Conservation (phyloP, 805 yeast species). For the Kuraishia cidri region DNA sequence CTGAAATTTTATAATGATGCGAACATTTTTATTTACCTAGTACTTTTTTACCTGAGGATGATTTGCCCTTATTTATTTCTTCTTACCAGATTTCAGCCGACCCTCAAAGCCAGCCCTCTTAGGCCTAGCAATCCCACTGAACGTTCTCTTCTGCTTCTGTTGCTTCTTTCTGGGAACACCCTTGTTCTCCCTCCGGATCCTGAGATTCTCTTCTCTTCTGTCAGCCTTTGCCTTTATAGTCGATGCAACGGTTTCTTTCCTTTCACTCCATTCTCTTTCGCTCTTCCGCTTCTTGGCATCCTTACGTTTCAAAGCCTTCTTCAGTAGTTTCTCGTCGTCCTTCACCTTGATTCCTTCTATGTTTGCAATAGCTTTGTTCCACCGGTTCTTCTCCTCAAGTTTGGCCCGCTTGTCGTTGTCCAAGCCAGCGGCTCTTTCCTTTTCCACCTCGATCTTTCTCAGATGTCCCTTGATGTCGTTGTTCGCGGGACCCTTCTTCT, state of each 20-base stretch:
- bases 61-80: too few species aligned
- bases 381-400: constrained; percentile 62
- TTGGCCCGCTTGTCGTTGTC: constrained; percentile 54
- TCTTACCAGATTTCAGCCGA: constrained; percentile 13
- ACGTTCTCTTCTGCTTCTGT: constrained; percentile 56
- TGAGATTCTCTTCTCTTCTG: constrained; percentile 88
- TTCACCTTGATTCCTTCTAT: constrained; percentile 85
- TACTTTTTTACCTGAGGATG: too few species aligned
- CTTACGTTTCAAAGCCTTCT: constrained; percentile 77
- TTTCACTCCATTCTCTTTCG: constrained; percentile 86
- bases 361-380: constrained; percentile 78
- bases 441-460: constrained; percentile 64
- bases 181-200: constrained; percentile 77
- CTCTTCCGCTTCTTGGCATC: constrained; percentile 79
- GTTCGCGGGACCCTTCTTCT: constrained; percentile 75
- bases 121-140: constrained; percentile 44
- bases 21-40: too few species aligned
- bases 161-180: constrained; percentile 72
- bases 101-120: constrained; percentile 89
- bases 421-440: constrained; percentile 47
- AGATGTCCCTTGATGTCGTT: constrained; percentile 82
- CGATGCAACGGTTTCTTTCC: constrained; percentile 72
- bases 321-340: constrained; percentile 83
- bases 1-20: too few species aligned
- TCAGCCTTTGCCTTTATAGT: constrained; percentile 68